phyloP scores from a whole-genome alignment of 2,329 filamentous ascomycete genomes.

The Fusarium sp. region DNA sequence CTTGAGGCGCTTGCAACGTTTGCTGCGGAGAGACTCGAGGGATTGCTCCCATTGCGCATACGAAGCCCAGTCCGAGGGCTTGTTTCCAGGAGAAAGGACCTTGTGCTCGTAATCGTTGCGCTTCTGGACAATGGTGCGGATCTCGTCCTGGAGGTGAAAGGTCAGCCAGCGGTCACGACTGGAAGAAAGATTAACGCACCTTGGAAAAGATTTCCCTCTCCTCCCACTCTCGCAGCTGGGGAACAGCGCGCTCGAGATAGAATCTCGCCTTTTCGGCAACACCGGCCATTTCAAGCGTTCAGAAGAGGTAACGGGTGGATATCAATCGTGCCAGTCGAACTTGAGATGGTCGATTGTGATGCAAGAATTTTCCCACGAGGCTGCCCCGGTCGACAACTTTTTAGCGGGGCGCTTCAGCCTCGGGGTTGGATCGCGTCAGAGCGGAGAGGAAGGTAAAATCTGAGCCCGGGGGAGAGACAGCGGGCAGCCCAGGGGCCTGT shows the following conservation, averaged over 20 bases:
- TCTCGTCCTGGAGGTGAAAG: conserved; percentile 78
- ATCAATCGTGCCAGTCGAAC: background rate
- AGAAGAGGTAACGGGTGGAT: conserved; percentile 11
- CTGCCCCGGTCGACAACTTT: conserved; percentile 29
- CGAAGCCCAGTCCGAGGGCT: conserved; percentile 81
- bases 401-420: conserved; percentile 25
- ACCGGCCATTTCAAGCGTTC: conserved; percentile 72
- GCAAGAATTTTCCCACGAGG: conserved; percentile 39
- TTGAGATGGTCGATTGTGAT: background rate
- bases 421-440: background rate
- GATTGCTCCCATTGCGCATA: conserved; percentile 82
- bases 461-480: background rate
- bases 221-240: conserved; percentile 92
- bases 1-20: conserved; percentile 84
- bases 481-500: background rate
- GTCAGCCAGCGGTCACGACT: conserved; percentile 10
- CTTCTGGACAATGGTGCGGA: conserved; percentile 87
- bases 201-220: conserved; percentile 90
- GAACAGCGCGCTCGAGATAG: conserved; percentile 91
- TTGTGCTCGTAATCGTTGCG: conserved; percentile 94
- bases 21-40: conserved; percentile 81
- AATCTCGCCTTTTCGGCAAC: conserved; percentile 95
- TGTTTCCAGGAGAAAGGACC: conserved; percentile 83
- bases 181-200: conserved; percentile 57
- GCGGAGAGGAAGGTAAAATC: background rate